These are phyloP conservation scores for Trametes polyzona DNA, from an alignment of 1,284 basidiomycete species.

Conservation along the genomic window DNA sequence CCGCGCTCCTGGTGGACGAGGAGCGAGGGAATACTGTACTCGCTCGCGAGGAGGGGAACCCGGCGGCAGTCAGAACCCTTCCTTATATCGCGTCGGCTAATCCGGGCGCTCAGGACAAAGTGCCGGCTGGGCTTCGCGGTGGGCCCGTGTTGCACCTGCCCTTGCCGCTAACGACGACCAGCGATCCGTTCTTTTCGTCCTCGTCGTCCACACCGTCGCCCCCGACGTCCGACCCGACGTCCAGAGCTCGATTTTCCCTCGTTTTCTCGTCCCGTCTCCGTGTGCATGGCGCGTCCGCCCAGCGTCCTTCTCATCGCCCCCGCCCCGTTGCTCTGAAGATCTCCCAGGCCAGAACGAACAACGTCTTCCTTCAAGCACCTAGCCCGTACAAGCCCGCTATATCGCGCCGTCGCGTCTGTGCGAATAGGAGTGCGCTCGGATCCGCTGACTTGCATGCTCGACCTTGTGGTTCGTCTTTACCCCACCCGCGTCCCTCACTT, in stretches of 20 bases:
- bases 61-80: constrained; percentile 9
- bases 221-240: constrained; percentile 5
- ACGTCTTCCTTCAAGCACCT: constrained; percentile 14
- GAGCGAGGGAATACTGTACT: background rate
- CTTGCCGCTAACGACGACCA: constrained; percentile 30
- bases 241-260: background rate
- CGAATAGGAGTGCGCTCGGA: constrained; percentile 16
- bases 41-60: background rate
- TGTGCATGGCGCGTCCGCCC: constrained; percentile 20
- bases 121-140: constrained; percentile 26
- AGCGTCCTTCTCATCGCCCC: constrained; percentile 6
- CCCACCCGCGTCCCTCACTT: constrained; percentile 19
- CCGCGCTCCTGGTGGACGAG: background rate
- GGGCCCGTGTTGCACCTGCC: constrained; percentile 19
- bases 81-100: constrained; percentile 24
- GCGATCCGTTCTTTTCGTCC: constrained; percentile 26
- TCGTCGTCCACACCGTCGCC: constrained; percentile 9
- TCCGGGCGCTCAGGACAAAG: constrained; percentile 27
- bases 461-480: constrained; percentile 25
- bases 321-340: constrained; percentile 14
- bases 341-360: constrained; percentile 16
- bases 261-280: background rate
- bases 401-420: constrained; percentile 10
- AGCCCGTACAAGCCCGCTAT: constrained; percentile 8
- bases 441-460: constrained; percentile 29